Percentiles rank a stretch among this genome's conserved stretches.
These are phyloP conservation scores for Nigrospora sphaerica DNA, from an alignment of 2,329 filamentous ascomycete species.

Conservation along the genomic window DNA sequence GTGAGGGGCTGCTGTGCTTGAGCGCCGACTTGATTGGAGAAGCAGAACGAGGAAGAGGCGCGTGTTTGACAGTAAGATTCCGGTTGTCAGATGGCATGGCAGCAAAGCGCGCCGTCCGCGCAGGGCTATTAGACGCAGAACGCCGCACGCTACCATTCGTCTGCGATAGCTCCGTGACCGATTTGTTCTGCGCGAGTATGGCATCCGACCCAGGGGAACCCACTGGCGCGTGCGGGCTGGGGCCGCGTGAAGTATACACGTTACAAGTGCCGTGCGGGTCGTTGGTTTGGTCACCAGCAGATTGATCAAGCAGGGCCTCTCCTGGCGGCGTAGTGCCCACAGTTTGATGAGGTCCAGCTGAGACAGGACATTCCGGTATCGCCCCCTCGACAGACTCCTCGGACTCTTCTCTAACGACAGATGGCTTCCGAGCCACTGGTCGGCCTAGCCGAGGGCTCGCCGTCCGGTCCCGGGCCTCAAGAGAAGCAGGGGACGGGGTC, in stretches of 20 bases:
- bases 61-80: conserved; percentile 51
- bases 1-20: conserved; percentile 54
- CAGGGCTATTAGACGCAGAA: conserved; percentile 53
- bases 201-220: conserved; percentile 5
- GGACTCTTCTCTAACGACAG: conserved; percentile 37
- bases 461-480: too few species aligned
- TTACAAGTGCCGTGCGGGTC: too few species aligned
- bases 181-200: conserved; percentile 13
- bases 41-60: conserved; percentile 62
- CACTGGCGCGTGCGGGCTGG: not conserved
- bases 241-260: conserved; percentile 1
- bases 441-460: not conserved
- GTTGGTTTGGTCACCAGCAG: too few species aligned
- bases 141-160: conserved; percentile 17
- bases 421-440: conserved; percentile 30
- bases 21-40: conserved; percentile 74
- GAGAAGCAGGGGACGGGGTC: too few species aligned
- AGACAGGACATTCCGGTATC: too few species aligned
- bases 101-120: conserved; percentile 61
- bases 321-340: too few species aligned
- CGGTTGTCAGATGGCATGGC: conserved; percentile 37
- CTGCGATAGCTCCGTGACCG: conserved; percentile 12
- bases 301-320: too few species aligned
- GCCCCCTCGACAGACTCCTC: conserved; percentile 28
- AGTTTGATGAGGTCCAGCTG: too few species aligned